Evolutionary conservation across 2,329 filamentous ascomycete genomes (phyloP), one percentile per base, ranked within the genome.

Genomic region (Ceratocystis huliohia): DNA sequence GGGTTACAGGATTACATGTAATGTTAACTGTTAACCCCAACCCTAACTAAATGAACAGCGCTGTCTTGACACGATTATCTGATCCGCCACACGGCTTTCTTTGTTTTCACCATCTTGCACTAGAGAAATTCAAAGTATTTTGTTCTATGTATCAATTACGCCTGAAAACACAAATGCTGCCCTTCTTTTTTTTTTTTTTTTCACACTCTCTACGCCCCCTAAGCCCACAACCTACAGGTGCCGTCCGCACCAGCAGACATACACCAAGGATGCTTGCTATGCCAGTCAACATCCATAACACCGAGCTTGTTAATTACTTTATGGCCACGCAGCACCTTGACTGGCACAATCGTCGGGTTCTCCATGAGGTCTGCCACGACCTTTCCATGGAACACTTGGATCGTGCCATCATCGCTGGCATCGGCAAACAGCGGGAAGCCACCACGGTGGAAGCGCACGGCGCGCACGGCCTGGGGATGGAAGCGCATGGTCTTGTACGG

Each of bases 401-500:
- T 78, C 22, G 88, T 91, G 33, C 94, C 94, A 75, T 99, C 94
- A 74, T 99, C 95, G 74, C 89, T 94, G 22, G 91, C 91, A 74
- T 97, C 93, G 0, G 92, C 94, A 73, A 99, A 97, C 45, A 99
- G 81, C 20, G 94, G 92, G 53, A 82, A 84, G 7, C 83, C 81
- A 68, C 86, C 85, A 67, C 86, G 86, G 76, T 99, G 95, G 77
- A 89, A 99, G 71, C 85, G 87, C 66, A 96, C 94, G 13, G 88
- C 85, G 61, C 95, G 85, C 72, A 99, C 96, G 59, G 94, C 94
- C 76, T 96, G 89, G 69, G 84, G 79, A 78, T 99, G 94, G 79
- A 97, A 99, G 63, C 94, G 85, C 77, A 99, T 86, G 1, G 93
- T 97, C 81, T 96, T 96, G 81, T 96, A 97, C 0, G 94, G 94